Percentiles rank a stretch among this genome's conserved stretches.
phyloP scores from a whole-genome alignment of 768 basidiomycete species.

The Lactarius trivialis region DNA sequence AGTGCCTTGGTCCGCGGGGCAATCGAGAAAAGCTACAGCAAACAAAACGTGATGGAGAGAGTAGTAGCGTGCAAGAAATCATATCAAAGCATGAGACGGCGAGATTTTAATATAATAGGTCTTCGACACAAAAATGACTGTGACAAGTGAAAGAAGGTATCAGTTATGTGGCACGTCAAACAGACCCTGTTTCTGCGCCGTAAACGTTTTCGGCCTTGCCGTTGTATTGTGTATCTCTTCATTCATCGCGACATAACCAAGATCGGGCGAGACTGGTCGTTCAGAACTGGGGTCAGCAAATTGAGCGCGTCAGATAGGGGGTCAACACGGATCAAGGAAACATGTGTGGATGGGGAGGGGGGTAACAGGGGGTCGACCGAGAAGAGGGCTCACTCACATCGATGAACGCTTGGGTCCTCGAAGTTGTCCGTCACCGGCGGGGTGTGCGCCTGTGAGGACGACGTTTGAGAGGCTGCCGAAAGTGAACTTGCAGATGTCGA shows the following conservation, averaged over 20 bases:
- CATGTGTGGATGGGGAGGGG: not conserved
- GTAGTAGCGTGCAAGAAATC: constrained; percentile 22
- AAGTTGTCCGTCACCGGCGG: constrained; percentile 62
- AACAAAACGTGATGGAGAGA: constrained; percentile 18
- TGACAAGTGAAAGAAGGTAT: constrained; percentile 19
- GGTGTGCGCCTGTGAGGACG: constrained; percentile 76
- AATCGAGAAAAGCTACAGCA: constrained; percentile 17
- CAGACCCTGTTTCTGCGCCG: constrained; percentile 20
- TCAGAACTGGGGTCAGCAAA: constrained; percentile 34
- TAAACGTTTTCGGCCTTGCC: constrained; percentile 22
- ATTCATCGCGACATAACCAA: constrained; percentile 77
- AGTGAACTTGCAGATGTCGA: constrained; percentile 75
- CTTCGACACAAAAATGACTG: constrained; percentile 18
- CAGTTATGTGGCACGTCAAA: constrained; percentile 15
- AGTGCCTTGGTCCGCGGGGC: constrained; percentile 18
- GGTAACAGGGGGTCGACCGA: not conserved
- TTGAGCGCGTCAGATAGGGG: constrained; percentile 17
- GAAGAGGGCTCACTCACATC: constrained; percentile 55
- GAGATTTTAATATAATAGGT: constrained; percentile 17
- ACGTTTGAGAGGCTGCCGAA: constrained; percentile 68
- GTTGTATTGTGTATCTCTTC: constrained; percentile 40
- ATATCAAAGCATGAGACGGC: constrained; percentile 22
- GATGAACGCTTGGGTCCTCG: constrained; percentile 69
- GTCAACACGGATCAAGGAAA: constrained; percentile 6
- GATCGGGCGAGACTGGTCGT: constrained; percentile 72